Percentiles rank a stretch among this genome's conserved stretches.
These are phyloP conservation scores for Phytopythium ostracodes DNA, from an alignment of 352 stramenopile species.

Conservation along the genomic window DNA sequence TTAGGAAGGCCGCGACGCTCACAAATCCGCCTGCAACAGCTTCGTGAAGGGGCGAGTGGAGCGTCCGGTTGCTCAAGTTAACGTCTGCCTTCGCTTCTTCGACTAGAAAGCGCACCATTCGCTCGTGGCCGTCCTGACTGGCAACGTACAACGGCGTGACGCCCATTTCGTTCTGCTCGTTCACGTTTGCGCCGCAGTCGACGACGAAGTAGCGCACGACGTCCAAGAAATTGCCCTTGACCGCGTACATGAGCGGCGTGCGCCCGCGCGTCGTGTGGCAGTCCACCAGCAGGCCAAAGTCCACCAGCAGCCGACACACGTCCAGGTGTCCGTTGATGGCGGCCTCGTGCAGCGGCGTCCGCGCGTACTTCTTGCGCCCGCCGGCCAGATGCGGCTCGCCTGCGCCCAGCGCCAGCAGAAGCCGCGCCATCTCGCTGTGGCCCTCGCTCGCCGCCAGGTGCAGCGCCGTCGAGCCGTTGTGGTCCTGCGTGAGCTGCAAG, in stretches of 20 bases:
- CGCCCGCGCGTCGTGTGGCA: conserved; percentile 74
- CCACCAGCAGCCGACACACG: conserved; percentile 46
- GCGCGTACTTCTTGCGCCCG: conserved; percentile 58
- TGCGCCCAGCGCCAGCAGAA: conserved; percentile 41
- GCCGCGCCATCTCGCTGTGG: conserved; percentile 34
- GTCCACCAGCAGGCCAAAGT: conserved; percentile 59
- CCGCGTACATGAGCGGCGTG: conserved; percentile 75
- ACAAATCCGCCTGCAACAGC: conserved; percentile 54
- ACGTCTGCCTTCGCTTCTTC: conserved; percentile 39
- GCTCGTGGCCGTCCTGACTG: conserved; percentile 42
- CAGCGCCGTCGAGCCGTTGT: conserved; percentile 57
- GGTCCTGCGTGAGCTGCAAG: conserved; percentile 62
- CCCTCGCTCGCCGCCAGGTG: conserved; percentile 64
- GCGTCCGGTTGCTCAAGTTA: conserved; percentile 60
- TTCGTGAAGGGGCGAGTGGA: conserved; percentile 61
- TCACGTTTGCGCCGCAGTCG: conserved; percentile 44
- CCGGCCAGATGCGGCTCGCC: conserved; percentile 60
- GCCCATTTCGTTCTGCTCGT: conserved; percentile 81
- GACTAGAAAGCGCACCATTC: conserved; percentile 47
- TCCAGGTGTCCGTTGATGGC: conserved; percentile 57
- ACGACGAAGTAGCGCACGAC: conserved; percentile 39
- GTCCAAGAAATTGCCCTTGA: conserved; percentile 57
- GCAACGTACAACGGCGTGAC: conserved; percentile 72
- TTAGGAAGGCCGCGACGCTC: conserved; percentile 38
- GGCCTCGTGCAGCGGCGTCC: conserved; percentile 71